A percentile compares a stretch with the other conserved stretches of the same genome.
Evolutionary conservation across 305 asterid species (phyloP).

Genomic region (Fraxinus greggii): DNA sequence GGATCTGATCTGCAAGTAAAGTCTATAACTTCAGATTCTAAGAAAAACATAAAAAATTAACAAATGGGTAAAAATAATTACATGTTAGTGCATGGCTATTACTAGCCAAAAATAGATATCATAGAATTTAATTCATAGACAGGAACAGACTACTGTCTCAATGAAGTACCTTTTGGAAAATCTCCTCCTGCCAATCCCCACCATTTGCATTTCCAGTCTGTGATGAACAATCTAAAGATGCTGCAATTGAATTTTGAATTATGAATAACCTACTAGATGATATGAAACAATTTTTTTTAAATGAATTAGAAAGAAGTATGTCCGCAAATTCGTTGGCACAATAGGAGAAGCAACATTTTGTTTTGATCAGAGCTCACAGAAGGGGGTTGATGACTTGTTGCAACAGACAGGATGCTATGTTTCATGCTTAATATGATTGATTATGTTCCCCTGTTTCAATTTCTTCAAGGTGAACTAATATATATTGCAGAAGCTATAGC

Average conservation of each 20-base stretch:
- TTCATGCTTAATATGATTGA: background rate
- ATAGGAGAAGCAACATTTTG: conserved; percentile 14
- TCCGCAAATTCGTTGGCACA: conserved; percentile 8
- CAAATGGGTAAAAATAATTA: conserved; percentile 16
- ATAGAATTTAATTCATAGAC: background rate
- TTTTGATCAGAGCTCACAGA: conserved; percentile 6
- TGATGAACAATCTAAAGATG: conserved; percentile 77
- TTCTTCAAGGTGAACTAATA: background rate
- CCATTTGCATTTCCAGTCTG: conserved; percentile 70
- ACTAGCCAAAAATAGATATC: background rate
- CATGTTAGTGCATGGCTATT: background rate
- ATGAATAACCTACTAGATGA: conserved; percentile 28
- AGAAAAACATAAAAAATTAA: conserved; percentile 5
- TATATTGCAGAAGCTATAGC: background rate
- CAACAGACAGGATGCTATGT: conserved; percentile 15
- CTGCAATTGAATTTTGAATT: conserved; percentile 34
- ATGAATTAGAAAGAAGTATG: conserved; percentile 1
- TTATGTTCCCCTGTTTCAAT: background rate
- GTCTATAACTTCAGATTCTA: conserved; percentile 23
- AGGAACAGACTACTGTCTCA: conserved; percentile 16
- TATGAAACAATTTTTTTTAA: conserved; percentile 18
- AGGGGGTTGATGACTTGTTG: conserved; percentile 15
- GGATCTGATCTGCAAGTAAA: conserved; percentile 76
- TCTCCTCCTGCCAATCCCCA: conserved; percentile 95
- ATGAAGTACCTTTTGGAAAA: conserved; percentile 75